Percentiles rank a stretch among this genome's conserved stretches.
These are phyloP conservation scores for Ceratocystis ficicola DNA, from an alignment of 2,329 filamentous ascomycete species.

Conservation along the genomic window DNA sequence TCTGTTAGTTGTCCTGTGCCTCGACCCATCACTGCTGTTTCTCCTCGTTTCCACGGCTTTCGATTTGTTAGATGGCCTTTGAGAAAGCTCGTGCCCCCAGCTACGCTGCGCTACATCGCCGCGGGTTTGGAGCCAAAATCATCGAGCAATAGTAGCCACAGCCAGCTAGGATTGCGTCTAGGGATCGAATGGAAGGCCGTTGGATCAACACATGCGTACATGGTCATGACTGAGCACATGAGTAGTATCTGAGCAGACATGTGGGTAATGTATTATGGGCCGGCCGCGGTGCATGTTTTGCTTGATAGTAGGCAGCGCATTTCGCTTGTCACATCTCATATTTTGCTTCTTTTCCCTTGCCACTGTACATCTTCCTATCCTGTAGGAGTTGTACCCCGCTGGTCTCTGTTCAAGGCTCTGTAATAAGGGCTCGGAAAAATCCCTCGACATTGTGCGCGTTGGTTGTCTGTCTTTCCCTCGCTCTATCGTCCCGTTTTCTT, in stretches of 20 bases:
- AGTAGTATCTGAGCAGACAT: background rate
- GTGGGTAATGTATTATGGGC: background rate
- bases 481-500: background rate
- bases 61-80: background rate
- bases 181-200: background rate
- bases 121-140: no score
- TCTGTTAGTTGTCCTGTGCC: background rate
- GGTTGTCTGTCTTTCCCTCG: background rate
- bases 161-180: background rate
- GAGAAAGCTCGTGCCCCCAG: background rate
- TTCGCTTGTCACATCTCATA: constrained; percentile 9
- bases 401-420: background rate
- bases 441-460: background rate
- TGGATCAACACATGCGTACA: background rate
- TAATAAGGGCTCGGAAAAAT: background rate
- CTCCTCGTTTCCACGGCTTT: background rate
- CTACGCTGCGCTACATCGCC: background rate
- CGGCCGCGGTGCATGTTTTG: background rate
- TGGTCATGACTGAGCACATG: background rate
- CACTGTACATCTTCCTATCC: constrained; percentile 2
- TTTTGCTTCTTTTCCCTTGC: constrained; percentile 1
- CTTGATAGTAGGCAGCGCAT: background rate
- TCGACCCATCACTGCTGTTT: background rate
- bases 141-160: no score
- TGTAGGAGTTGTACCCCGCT: background rate